phyloP scores from a whole-genome alignment of 352 stramenopile genomes.

The Globisporangium viniferum region DNA sequence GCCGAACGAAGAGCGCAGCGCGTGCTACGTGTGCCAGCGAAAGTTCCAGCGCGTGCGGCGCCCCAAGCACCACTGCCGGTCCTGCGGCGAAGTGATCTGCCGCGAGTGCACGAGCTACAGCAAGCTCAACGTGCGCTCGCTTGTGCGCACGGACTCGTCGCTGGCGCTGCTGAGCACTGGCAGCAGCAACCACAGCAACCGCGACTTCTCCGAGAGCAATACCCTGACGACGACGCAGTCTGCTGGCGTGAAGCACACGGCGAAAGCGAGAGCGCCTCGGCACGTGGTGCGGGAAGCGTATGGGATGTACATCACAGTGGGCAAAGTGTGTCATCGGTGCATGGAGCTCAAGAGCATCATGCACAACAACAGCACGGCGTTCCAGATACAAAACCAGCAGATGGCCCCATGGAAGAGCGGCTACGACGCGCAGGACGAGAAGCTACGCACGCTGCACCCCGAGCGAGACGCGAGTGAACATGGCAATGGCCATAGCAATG shows the following conservation, averaged over 20 bases:
- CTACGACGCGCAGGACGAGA: background rate
- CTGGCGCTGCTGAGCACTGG: background rate
- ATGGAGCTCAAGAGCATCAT: conserved; percentile 46
- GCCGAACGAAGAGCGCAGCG: conserved; percentile 45
- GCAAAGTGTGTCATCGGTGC: conserved; percentile 61
- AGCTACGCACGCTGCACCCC: conserved; percentile 1
- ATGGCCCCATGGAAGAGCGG: background rate
- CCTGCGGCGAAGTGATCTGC: conserved; percentile 69
- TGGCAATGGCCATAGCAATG: background rate
- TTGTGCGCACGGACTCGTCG: conserved; percentile 5
- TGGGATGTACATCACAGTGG: conserved; percentile 37
- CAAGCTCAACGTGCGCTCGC: conserved; percentile 33
- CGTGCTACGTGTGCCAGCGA: conserved; percentile 57
- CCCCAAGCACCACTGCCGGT: conserved; percentile 71
- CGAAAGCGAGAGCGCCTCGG: background rate
- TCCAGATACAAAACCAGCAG: conserved; percentile 17
- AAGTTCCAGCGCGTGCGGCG: conserved; percentile 56
- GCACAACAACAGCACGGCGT: conserved; percentile 29
- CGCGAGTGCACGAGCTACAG: conserved; percentile 45
- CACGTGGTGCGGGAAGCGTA: background rate
- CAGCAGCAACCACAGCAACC: background rate
- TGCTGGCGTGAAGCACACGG: background rate
- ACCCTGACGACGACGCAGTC: background rate
- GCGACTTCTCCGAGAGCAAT: background rate
- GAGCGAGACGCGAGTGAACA: background rate